These are phyloP conservation scores for Picochlorum costavermella DNA, from an alignment of 139 green algal genomes.

Conservation along the genomic window DNA sequence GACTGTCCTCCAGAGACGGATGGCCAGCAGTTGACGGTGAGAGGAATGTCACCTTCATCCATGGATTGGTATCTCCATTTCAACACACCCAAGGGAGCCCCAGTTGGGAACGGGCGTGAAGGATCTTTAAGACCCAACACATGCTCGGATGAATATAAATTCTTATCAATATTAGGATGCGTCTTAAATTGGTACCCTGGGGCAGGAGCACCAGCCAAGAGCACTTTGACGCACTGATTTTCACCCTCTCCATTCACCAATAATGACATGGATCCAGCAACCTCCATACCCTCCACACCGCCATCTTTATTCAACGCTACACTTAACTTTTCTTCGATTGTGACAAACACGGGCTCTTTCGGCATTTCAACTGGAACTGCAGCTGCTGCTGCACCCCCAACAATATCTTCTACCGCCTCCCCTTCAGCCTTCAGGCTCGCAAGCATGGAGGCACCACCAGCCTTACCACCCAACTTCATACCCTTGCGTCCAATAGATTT, in stretches of 20 bases:
- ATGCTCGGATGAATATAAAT: constrained; percentile 57
- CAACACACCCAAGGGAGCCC: constrained; percentile 78
- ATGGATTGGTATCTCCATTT: constrained; percentile 90
- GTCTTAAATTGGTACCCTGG: constrained; percentile 98
- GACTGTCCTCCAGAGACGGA: constrained; percentile 66
- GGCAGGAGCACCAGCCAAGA: constrained; percentile 39
- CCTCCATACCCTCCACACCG: constrained; percentile 87
- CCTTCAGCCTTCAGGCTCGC: constrained; percentile 52
- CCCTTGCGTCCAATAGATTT: constrained; percentile 28
- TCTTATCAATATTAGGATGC: constrained; percentile 99
- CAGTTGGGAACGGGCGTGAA: constrained; percentile 83
- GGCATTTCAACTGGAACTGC: neutral
- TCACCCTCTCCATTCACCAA: constrained; percentile 60
- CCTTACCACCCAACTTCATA: constrained; percentile 80
- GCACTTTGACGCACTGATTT: constrained; percentile 56
- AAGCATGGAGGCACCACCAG: constrained; percentile 72
- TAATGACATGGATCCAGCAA: constrained; percentile 83
- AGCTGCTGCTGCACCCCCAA: neutral
- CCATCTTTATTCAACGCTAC: constrained; percentile 83
- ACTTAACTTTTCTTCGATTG: constrained; percentile 75
- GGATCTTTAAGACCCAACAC: constrained; percentile 89
- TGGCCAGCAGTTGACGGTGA: constrained; percentile 95
- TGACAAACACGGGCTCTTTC: constrained; percentile 44
- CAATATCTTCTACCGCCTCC: constrained; percentile 31
- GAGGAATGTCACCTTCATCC: constrained; percentile 47